Evolutionary conservation across 805 yeast species (phyloP).

Genomic region (Suhomyces xylopsoci): DNA sequence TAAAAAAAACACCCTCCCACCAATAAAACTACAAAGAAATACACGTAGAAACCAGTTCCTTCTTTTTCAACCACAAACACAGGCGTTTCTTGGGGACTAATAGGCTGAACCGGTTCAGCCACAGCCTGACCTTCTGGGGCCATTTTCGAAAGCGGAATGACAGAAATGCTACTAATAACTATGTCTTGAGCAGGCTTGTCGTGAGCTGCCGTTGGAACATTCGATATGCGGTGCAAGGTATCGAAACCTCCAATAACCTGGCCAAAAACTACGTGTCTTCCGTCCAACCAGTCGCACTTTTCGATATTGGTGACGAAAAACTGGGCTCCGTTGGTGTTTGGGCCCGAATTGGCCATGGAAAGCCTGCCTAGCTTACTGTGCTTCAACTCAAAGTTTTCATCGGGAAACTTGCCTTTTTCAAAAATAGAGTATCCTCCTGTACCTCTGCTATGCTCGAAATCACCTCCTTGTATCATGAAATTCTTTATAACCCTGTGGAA

Average conservation of each 20-base stretch:
- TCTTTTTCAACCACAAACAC: slow-evolving; percentile 6
- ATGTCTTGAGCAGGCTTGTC: slow-evolving; percentile 16
- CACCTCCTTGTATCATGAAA: slow-evolving; percentile 43
- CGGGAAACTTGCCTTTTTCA: slow-evolving; percentile 11
- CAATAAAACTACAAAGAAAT: slow-evolving; percentile 11
- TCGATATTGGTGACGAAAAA: slow-evolving; percentile 21
- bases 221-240: slow-evolving; percentile 19
- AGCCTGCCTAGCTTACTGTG: slow-evolving; percentile 24
- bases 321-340: slow-evolving; percentile 22
- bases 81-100: not conserved
- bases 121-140: not conserved
- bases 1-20: slow-evolving; percentile 9
- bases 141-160: not conserved
- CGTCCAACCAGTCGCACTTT: slow-evolving; percentile 18
- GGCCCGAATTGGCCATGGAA: slow-evolving; percentile 25
- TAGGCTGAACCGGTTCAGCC: not conserved
- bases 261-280: slow-evolving; percentile 26
- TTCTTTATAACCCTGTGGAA: slow-evolving; percentile 37
- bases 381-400: slow-evolving; percentile 21
- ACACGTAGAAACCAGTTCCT: slow-evolving; percentile 7
- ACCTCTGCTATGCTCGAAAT: slow-evolving; percentile 18
- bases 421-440: slow-evolving; percentile 17
- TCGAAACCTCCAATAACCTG: slow-evolving; percentile 24
- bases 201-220: not conserved
- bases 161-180: slow-evolving; percentile 13